Percentiles rank a stretch among this genome's conserved stretches.
These are phyloP conservation scores for Elsinoe perseae DNA, from an alignment of 2,329 filamentous ascomycete genomes.

Conservation along the genomic window DNA sequence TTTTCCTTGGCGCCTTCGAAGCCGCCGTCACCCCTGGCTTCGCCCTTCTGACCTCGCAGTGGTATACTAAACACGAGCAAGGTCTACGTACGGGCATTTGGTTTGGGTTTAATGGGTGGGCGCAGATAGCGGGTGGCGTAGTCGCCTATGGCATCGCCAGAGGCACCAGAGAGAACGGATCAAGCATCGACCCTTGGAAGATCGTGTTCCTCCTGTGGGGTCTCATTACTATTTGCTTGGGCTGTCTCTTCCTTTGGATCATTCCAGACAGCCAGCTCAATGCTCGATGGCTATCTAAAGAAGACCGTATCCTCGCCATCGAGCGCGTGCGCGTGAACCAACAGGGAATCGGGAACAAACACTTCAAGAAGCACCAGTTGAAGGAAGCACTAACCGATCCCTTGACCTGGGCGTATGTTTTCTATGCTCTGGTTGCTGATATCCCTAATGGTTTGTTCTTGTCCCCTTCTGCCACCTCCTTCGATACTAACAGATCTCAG, in stretches of 20 bases:
- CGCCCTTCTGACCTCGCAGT: slow-evolving; percentile 59
- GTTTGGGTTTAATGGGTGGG: slow-evolving; percentile 61
- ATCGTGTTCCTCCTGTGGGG: slow-evolving; percentile 46
- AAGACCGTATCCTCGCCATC: slow-evolving; percentile 60
- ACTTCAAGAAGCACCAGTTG: slow-evolving; percentile 61
- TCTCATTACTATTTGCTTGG: slow-evolving; percentile 35
- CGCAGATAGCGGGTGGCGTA: slow-evolving; percentile 55
- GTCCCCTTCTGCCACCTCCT: slow-evolving; percentile 8
- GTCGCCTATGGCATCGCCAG: slow-evolving; percentile 57
- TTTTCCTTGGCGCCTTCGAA: slow-evolving; percentile 62
- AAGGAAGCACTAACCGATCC: slow-evolving; percentile 52
- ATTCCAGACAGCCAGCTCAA: slow-evolving; percentile 56
- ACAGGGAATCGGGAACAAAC: slow-evolving; percentile 63
- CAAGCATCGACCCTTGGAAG: slow-evolving; percentile 57
- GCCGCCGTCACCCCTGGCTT: slow-evolving; percentile 62
- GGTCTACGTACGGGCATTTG: slow-evolving; percentile 55
- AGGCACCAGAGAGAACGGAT: slow-evolving; percentile 48
- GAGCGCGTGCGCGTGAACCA: slow-evolving; percentile 67
- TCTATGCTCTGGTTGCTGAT: slow-evolving; percentile 49
- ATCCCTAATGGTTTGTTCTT: slow-evolving; percentile 46
- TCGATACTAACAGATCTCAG: slow-evolving; percentile 1
- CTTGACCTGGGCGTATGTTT: slow-evolving; percentile 53
- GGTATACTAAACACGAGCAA: slow-evolving; percentile 66
- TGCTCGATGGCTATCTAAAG: slow-evolving; percentile 54
- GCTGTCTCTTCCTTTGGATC: slow-evolving; percentile 38